Conservation (phyloP, 305 asterid genomes). For the Andrographis paniculata region DNA sequence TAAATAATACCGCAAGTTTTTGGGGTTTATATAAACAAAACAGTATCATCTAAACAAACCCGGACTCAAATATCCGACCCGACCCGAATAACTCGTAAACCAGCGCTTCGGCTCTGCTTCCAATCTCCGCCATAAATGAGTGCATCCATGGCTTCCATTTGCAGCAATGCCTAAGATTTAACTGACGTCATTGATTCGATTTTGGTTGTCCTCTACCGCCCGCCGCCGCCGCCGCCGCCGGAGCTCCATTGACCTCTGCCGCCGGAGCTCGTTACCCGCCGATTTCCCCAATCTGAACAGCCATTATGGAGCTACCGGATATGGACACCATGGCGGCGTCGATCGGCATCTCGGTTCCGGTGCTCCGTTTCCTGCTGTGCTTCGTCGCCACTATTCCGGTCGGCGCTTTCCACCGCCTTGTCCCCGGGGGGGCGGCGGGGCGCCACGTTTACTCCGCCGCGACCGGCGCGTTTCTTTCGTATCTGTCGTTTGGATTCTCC, state of each 20-base stretch:
- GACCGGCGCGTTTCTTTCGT: slow-evolving; percentile 69
- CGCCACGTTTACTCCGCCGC: slow-evolving; percentile 80
- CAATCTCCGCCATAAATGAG: too few species aligned
- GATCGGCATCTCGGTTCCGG: slow-evolving; percentile 89
- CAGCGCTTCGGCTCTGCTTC: too few species aligned
- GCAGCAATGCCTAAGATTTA: too few species aligned
- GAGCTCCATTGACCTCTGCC: too few species aligned
- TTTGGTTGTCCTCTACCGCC: too few species aligned
- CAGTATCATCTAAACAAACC: not conserved
- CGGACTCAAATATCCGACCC: too few species aligned
- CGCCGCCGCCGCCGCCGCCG: too few species aligned
- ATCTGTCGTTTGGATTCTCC: slow-evolving; percentile 76
- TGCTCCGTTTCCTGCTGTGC: slow-evolving; percentile 78
- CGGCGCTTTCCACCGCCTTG: slow-evolving; percentile 73
- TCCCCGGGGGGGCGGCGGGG: slow-evolving; percentile 62
- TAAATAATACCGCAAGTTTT: not conserved
- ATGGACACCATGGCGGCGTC: slow-evolving; percentile 81
- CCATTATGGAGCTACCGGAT: slow-evolving; percentile 65
- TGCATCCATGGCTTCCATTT: too few species aligned
- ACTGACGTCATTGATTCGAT: too few species aligned
- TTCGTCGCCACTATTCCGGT: slow-evolving; percentile 84
- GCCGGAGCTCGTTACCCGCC: too few species aligned
- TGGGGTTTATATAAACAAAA: not conserved
- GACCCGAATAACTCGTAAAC: too few species aligned
- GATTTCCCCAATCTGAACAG: too few species aligned